A percentile compares a stretch with the other conserved stretches of the same genome.
These are phyloP conservation scores for Russula emetica DNA, from an alignment of 768 basidiomycete genomes.

Conservation along the genomic window DNA sequence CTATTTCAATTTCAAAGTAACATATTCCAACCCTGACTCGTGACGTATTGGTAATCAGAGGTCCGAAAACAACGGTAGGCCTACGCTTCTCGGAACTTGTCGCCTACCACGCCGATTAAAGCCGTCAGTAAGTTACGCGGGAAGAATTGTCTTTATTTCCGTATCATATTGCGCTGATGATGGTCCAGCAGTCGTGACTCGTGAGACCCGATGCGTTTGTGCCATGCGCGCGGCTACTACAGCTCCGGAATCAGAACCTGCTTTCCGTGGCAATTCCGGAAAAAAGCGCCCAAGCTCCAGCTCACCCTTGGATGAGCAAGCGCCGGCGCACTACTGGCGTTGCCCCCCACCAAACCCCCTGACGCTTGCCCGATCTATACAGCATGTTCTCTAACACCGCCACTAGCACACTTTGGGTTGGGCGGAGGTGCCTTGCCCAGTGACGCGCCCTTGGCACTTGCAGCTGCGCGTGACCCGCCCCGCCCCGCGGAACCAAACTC, in stretches of 20 bases:
- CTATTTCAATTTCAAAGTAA: neutral
- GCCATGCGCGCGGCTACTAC: neutral
- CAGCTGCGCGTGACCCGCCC: neutral
- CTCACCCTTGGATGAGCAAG: neutral
- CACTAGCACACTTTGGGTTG: slow-evolving; percentile 3
- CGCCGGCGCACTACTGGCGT: neutral
- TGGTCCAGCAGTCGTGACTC: neutral
- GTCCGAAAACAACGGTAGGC: neutral
- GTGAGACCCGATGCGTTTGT: neutral
- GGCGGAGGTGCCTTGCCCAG: neutral
- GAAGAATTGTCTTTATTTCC: neutral
- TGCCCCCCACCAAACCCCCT: neutral
- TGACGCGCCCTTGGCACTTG: neutral
- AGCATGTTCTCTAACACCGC: neutral
- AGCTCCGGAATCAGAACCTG: neutral
- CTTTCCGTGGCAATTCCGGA: neutral
- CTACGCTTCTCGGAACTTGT: neutral
- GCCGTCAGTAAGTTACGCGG: neutral
- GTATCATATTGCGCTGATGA: neutral
- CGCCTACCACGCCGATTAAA: neutral
- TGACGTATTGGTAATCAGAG: neutral
- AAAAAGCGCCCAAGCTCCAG: neutral
- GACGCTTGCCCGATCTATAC: neutral
- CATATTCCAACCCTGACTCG: neutral
- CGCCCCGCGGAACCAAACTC: too few relatives aligned